These are phyloP conservation scores for Arthroderma sp. DNA, from an alignment of 2,329 filamentous ascomycete species.

Conservation along the genomic window DNA sequence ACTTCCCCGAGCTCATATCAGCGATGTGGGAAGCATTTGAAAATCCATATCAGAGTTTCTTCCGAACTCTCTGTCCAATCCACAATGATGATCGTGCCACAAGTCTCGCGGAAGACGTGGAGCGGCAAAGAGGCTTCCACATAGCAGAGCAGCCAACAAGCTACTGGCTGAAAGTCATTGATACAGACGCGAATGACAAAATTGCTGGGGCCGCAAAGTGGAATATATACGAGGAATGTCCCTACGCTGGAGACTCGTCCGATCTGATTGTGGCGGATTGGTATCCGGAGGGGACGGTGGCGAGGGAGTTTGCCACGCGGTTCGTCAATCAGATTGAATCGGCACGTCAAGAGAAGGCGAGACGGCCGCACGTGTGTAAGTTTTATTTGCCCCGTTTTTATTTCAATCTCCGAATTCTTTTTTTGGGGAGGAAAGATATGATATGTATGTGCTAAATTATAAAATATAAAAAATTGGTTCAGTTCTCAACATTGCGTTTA, in stretches of 20 bases:
- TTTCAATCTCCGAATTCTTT: too few relatives aligned
- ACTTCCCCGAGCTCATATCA: constrained; percentile 8
- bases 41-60: constrained; percentile 16
- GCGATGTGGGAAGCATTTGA: constrained; percentile 12
- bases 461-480: neutral
- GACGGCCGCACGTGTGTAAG: constrained; percentile 15
- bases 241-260: constrained; percentile 12
- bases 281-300: constrained; percentile 19
- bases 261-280: constrained; percentile 14
- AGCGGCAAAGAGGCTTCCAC: constrained; percentile 14
- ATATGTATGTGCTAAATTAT: too few relatives aligned
- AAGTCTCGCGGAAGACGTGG: constrained; percentile 9
- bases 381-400: neutral
- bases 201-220: constrained; percentile 19
- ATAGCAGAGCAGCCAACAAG: constrained; percentile 15
- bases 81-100: constrained; percentile 11
- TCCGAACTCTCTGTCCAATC: constrained; percentile 17
- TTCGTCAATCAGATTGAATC: constrained; percentile 11
- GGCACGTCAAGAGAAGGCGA: constrained; percentile 11
- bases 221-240: constrained; percentile 19
- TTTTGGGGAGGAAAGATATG: too few relatives aligned
- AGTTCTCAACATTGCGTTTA: constrained; percentile 16
- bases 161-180: constrained; percentile 21
- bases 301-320: constrained; percentile 12
- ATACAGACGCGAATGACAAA: constrained; percentile 16